Conservation (phyloP, 2,329 filamentous ascomycete species). For the Diaporthe vaccinii region DNA sequence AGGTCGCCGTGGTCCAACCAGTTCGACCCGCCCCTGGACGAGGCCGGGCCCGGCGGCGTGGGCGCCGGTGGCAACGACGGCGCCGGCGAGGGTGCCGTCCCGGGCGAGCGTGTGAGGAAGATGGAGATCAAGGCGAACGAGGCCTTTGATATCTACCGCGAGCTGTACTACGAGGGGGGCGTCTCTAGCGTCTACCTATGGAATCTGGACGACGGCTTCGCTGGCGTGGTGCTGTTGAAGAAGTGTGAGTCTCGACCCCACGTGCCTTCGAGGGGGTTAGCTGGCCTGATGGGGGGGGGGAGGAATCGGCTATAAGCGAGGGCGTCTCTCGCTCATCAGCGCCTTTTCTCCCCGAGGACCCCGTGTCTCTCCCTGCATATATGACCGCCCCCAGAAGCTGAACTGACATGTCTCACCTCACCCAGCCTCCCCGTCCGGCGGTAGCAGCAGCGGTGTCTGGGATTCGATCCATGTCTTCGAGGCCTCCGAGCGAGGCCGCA, state of each 20-base stretch:
- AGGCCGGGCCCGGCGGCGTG: slow-evolving; percentile 64
- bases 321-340: slow-evolving; percentile 28
- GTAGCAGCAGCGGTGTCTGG: slow-evolving; percentile 84
- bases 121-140: slow-evolving; percentile 96
- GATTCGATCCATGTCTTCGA: slow-evolving; percentile 99
- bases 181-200: slow-evolving; percentile 98
- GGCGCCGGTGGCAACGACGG: slow-evolving; percentile 68
- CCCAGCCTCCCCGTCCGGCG: slow-evolving; percentile 72
- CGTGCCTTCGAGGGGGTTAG: not conserved
- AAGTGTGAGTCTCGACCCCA: slow-evolving; percentile 73
- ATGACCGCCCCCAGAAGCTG: not conserved
- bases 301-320: slow-evolving; percentile 27
- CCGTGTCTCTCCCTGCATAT: slow-evolving; percentile 25
- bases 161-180: slow-evolving; percentile 97
- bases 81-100: slow-evolving; percentile 84
- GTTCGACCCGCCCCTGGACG: slow-evolving; percentile 90
- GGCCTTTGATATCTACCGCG: slow-evolving; percentile 96
- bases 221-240: slow-evolving; percentile 94
- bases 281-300: not conserved
- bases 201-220: slow-evolving; percentile 98
- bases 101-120: slow-evolving; percentile 89
- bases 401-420: slow-evolving; percentile 14
- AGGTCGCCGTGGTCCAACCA: slow-evolving; percentile 99
- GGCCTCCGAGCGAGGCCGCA: slow-evolving; percentile 90
- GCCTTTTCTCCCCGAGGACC: not conserved